phyloP scores from a whole-genome alignment of 768 basidiomycete genomes.

The Mycena albidolilacea region DNA sequence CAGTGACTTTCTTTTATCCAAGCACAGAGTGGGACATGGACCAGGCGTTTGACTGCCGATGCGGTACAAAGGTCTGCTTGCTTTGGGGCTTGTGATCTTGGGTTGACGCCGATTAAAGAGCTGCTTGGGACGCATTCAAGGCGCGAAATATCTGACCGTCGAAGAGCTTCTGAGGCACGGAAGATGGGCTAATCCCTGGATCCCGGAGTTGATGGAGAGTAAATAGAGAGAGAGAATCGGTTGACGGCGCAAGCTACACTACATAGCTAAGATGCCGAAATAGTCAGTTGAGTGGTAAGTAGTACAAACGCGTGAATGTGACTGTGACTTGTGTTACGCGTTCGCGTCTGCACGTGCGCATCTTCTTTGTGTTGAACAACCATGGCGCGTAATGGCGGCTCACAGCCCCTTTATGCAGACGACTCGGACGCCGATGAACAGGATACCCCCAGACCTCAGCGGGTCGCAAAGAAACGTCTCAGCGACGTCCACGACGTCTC shows the following conservation, averaged over 20 bases:
- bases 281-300: too few species aligned
- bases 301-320: conserved; percentile 37
- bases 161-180: conserved; percentile 52
- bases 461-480: conserved; percentile 68
- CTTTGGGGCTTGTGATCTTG: not conserved
- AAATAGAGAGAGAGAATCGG: not conserved
- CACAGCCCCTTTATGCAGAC: conserved; percentile 53
- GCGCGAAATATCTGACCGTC: conserved; percentile 59
- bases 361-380: conserved; percentile 22
- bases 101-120: conserved; percentile 47
- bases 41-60: conserved; percentile 70
- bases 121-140: conserved; percentile 62
- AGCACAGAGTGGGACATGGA: conserved; percentile 81
- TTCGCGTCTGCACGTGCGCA: conserved; percentile 20
- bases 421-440: conserved; percentile 59
- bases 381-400: conserved; percentile 46
- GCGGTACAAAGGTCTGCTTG: conserved; percentile 54
- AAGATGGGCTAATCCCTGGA: conserved; percentile 61
- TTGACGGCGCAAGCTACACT: too few species aligned
- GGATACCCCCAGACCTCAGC: conserved; percentile 57
- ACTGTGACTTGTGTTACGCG: conserved; percentile 1
- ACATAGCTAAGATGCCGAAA: too few species aligned
- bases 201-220: conserved; percentile 48
- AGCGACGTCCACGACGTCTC: conserved; percentile 70
- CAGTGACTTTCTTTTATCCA: conserved; percentile 76